Evolutionary conservation across 352 stramenopile species (phyloP), one percentile per base, ranked within the genome.

Genomic region (Pythium aquatile): DNA sequence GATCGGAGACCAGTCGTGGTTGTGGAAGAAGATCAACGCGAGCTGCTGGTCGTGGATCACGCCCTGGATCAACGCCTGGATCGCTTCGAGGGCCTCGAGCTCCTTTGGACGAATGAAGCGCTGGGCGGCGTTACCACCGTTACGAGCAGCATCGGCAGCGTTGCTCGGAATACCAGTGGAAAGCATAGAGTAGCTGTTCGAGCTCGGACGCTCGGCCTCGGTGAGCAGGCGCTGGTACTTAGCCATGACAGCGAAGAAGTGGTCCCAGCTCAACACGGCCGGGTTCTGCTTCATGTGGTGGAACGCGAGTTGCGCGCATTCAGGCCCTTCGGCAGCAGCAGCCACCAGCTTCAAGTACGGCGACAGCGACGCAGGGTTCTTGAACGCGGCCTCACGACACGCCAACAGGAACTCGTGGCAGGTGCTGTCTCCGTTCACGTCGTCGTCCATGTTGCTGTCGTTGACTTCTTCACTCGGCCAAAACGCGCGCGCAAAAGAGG

Each of bases 261-360:
- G 84, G 62, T 93, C 83, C 86, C 86, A 95, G 57, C 77, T 90
- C 47, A 95, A 62, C 35, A 91, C 75, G 28, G 76, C 62, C 8
- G 86, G 86, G 68, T 93, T 95, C 54, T 90, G 82, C 74, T 95
- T 95, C 44, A 95, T 78, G 68, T 95, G 86, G 56, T 91, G 83
- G 71, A 93, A 95, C 58, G 86, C 84, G 20, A 81, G 70, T 59
- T 92, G 81, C 11, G 84, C 84, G 59, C 85, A 91, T 26, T 89
- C 83, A 16, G 78, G 76, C 47, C 86, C 84, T 33, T 78, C 80
- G 10, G 83, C 82, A 16, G 80, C 79, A 11, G 83, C 80, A 24
- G 83, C 83, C 17, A 95, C 78, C 20, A 95, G 64, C 42, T 80
- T 77, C 69, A 95, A 75, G 59, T 95, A 95, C 3, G 83, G 69